Evolutionary conservation across 179 eudicot genomes (phyloP).

Genomic region (Silene noctiflora): DNA sequence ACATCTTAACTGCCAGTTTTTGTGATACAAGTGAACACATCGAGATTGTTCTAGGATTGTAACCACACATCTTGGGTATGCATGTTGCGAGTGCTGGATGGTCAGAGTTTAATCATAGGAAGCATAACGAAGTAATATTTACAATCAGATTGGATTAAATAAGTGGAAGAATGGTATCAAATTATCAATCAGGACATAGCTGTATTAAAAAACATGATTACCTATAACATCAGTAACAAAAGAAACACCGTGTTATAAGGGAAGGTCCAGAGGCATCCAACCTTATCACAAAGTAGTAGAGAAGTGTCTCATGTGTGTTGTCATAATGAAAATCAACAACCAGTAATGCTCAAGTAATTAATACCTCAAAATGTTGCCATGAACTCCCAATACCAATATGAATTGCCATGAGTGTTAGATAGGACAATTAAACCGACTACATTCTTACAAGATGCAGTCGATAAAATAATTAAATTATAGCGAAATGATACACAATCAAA

Average conservation of each 20-base stretch:
- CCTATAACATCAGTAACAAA: conserved; percentile 6
- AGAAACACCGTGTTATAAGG: background rate
- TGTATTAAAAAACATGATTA: background rate
- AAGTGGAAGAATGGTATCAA: background rate
- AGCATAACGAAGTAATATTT: background rate
- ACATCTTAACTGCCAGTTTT: background rate
- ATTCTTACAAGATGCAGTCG: conserved; percentile 10
- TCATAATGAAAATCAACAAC: background rate
- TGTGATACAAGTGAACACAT: background rate
- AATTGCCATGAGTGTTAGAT: background rate
- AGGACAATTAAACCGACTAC: background rate
- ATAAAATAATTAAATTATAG: background rate
- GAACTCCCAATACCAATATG: background rate
- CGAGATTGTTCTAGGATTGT: background rate
- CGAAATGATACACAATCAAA: background rate
- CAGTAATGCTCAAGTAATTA: background rate
- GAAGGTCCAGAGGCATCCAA: background rate
- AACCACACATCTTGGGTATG: background rate
- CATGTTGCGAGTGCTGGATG: background rate
- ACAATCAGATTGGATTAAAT: too few relatives aligned
- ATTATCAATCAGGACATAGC: background rate
- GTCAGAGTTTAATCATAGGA: background rate
- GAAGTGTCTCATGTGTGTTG: background rate
- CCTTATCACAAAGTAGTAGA: background rate
- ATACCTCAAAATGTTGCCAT: background rate